These are phyloP conservation scores for Erysimum cheiranthoides DNA, from an alignment of 345 rosid genomes.

Conservation along the genomic window DNA sequence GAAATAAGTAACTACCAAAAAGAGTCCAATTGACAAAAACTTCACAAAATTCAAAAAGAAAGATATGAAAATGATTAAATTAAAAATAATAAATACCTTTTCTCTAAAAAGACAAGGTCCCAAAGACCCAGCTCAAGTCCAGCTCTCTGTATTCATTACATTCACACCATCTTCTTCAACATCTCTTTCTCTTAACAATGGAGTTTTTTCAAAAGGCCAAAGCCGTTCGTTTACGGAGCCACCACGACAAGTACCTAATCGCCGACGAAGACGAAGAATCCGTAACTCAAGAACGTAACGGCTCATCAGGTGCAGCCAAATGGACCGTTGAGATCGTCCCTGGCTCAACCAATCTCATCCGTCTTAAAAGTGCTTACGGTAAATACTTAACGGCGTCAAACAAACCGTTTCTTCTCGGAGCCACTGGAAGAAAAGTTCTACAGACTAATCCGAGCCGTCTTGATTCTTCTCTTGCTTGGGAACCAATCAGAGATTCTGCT, in stretches of 20 bases:
- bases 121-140: background rate
- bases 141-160: constrained; percentile 34
- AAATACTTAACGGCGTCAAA: constrained; percentile 86
- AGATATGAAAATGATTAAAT: background rate
- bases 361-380: constrained; percentile 71
- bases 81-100: constrained; percentile 5
- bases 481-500: constrained; percentile 63
- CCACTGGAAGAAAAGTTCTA: constrained; percentile 72
- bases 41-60: background rate
- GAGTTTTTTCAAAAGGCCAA: constrained; percentile 76
- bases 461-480: constrained; percentile 77
- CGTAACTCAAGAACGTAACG: constrained; percentile 71
- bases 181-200: constrained; percentile 48
- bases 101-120: constrained; percentile 35
- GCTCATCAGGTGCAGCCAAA: constrained; percentile 58
- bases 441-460: constrained; percentile 64
- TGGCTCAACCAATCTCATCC: constrained; percentile 56
- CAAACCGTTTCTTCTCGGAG: constrained; percentile 77
- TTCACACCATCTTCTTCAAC: constrained; percentile 35
- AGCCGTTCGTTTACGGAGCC: constrained; percentile 76
- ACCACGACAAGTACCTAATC: constrained; percentile 75
- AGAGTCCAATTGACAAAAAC: background rate
- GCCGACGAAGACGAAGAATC: constrained; percentile 82
- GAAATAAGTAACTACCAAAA: background rate
- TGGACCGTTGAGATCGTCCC: constrained; percentile 74